phyloP scores from a whole-genome alignment of 352 stramenopile genomes.

The Globisporangium barbulae region DNA sequence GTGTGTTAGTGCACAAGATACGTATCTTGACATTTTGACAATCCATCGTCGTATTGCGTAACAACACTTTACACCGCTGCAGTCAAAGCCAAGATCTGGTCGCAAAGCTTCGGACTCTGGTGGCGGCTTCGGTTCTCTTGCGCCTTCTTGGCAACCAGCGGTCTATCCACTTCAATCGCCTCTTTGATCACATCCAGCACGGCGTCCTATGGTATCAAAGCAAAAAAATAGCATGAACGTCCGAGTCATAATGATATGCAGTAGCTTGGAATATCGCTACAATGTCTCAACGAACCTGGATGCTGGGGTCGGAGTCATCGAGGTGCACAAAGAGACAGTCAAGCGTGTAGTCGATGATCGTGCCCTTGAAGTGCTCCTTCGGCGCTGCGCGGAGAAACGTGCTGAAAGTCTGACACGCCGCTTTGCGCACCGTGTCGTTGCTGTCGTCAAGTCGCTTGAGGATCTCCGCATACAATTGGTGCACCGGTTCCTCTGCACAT shows the following conservation, averaged over 20 bases:
- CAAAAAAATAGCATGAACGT: constrained; percentile 5
- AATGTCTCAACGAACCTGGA: constrained; percentile 51
- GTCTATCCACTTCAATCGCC: constrained; percentile 52
- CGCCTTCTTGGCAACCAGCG: constrained; percentile 65
- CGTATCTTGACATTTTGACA: background rate
- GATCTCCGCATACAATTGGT: constrained; percentile 90
- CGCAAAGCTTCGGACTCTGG: constrained; percentile 68
- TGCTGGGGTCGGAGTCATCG: constrained; percentile 84
- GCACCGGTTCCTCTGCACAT: constrained; percentile 79
- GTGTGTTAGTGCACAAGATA: background rate
- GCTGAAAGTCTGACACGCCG: constrained; percentile 83
- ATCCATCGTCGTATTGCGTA: constrained; percentile 6
- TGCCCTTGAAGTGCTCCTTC: constrained; percentile 83
- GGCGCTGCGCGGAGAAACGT: constrained; percentile 85
- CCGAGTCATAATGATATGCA: constrained; percentile 5
- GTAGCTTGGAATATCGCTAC: background rate
- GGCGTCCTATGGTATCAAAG: constrained; percentile 33
- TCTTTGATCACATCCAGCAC: constrained; percentile 72
- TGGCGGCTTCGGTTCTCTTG: constrained; percentile 70
- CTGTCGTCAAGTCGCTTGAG: constrained; percentile 92
- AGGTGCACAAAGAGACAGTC: constrained; percentile 91
- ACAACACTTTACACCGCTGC: constrained; percentile 18
- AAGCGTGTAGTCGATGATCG: constrained; percentile 88
- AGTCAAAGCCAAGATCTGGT: constrained; percentile 54
- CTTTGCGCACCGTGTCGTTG: constrained; percentile 87